Conservation (phyloP, 1,284 basidiomycete species). For the Tilletiopsis washingtonensis region DNA sequence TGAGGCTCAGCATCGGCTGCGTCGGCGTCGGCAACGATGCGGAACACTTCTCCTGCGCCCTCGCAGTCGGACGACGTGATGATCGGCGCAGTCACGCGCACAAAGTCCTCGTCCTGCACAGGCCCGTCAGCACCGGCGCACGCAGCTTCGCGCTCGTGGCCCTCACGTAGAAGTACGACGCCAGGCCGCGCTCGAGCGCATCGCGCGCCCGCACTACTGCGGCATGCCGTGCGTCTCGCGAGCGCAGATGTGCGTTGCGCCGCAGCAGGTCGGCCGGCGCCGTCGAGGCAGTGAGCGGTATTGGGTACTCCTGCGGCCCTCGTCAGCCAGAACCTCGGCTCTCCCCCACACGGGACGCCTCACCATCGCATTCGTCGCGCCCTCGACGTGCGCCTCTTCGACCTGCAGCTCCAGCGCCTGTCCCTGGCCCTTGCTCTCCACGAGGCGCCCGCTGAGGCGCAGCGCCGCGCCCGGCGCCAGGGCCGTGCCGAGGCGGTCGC, state of each 20-base stretch:
- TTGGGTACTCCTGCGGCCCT: background rate
- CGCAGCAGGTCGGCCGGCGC: constrained; percentile 11
- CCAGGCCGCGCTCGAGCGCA: constrained; percentile 21
- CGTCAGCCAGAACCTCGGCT: background rate
- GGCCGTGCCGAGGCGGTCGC: background rate
- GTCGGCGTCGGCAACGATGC: constrained; percentile 53
- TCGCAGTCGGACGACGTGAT: constrained; percentile 89
- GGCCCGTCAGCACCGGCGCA: no score
- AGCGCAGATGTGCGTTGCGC: constrained; percentile 25
- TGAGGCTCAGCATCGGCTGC: no score
- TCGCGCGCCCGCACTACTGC: constrained; percentile 18
- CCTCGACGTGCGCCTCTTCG: constrained; percentile 7
- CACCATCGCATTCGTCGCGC: background rate
- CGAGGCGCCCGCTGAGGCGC: constrained; percentile 16
- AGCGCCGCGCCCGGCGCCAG: constrained; percentile 31
- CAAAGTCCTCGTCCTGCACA: constrained; percentile 60
- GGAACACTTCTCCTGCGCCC: constrained; percentile 92
- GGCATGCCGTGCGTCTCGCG: constrained; percentile 15
- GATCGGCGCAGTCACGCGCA: constrained; percentile 73
- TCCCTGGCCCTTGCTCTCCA: constrained; percentile 15
- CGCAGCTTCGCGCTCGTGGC: no score
- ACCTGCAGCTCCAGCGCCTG: constrained; percentile 32
- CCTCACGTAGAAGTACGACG: constrained; percentile 15
- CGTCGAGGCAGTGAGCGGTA: background rate
- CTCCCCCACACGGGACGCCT: background rate